Conservation (phyloP, 2,329 filamentous ascomycete genomes). For the Botrytis cinerea region DNA sequence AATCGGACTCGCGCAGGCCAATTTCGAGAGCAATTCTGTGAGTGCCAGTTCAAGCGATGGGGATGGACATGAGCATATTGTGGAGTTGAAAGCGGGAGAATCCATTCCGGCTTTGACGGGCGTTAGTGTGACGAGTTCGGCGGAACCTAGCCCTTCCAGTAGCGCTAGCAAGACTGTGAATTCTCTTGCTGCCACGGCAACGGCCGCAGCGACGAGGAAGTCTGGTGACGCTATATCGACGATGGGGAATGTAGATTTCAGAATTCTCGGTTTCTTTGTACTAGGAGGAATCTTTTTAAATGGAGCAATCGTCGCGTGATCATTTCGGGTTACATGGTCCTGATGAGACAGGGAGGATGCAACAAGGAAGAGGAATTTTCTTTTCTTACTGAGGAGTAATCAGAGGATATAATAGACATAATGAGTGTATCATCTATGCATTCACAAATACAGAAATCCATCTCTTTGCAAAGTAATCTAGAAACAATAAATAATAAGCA, state of each 20-base stretch:
- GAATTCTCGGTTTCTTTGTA: not conserved
- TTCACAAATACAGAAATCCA: too few species aligned
- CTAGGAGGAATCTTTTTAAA: not conserved
- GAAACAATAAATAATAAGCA: not conserved
- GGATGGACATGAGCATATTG: conserved; percentile 8
- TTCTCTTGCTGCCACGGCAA: not conserved
- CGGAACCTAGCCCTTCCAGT: not conserved
- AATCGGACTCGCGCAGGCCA: conserved; percentile 51
- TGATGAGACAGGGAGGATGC: too few species aligned
- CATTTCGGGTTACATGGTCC: not conserved
- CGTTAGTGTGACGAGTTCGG: conserved; percentile 13
- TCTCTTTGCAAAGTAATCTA: too few species aligned
- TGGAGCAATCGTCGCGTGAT: not conserved
- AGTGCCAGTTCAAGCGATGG: not conserved
- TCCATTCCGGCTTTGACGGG: conserved; percentile 30
- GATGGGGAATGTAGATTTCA: not conserved
- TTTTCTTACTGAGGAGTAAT: not conserved
- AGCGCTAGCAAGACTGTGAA: not conserved
- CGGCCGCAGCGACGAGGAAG: not conserved
- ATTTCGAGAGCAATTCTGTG: conserved; percentile 43
- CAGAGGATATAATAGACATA: not conserved
- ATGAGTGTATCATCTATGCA: not conserved
- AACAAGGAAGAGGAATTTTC: not conserved
- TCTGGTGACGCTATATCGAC: not conserved
- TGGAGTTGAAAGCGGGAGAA: conserved; percentile 31